Conservation (phyloP, 208 protist genomes). For the Porcisia hertigi region DNA sequence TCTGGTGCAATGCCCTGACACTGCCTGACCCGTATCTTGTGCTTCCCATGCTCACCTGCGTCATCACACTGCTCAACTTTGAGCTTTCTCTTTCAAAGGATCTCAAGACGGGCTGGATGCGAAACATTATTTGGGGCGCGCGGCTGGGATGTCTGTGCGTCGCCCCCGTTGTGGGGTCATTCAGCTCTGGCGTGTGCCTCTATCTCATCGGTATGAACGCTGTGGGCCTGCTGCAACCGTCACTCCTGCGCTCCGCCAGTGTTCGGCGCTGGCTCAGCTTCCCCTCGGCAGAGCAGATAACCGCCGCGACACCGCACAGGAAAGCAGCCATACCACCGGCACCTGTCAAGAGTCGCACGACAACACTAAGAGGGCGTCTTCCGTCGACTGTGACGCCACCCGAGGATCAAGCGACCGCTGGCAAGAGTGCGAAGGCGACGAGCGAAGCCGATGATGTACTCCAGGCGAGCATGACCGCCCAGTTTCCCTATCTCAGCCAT, state of each 20-base stretch:
- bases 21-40: constrained; percentile 76
- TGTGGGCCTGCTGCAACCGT: constrained; percentile 76
- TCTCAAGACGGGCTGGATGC: constrained; percentile 76
- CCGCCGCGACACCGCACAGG: background rate
- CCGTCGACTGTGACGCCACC: constrained; percentile 7
- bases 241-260: constrained; percentile 51
- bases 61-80: constrained; percentile 81
- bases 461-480: constrained; percentile 60
- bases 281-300: constrained; percentile 27
- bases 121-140: constrained; percentile 81
- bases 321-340: background rate
- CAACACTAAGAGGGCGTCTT: constrained; percentile 20
- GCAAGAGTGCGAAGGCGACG: background rate
- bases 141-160: constrained; percentile 73
- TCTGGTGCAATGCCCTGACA: constrained; percentile 74
- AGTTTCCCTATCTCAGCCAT: constrained; percentile 83
- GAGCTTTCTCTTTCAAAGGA: constrained; percentile 78
- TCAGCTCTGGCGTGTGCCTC: constrained; percentile 82
- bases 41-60: constrained; percentile 65
- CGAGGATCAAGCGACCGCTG: background rate
- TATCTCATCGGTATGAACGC: constrained; percentile 88
- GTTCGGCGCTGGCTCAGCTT: constrained; percentile 68
- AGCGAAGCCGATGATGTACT: constrained; percentile 39
- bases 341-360: background rate
- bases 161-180: constrained; percentile 52